Base-by-base conservation (phyloP, 805 yeast species). In the Ogataea parapolymorpha region DNA sequence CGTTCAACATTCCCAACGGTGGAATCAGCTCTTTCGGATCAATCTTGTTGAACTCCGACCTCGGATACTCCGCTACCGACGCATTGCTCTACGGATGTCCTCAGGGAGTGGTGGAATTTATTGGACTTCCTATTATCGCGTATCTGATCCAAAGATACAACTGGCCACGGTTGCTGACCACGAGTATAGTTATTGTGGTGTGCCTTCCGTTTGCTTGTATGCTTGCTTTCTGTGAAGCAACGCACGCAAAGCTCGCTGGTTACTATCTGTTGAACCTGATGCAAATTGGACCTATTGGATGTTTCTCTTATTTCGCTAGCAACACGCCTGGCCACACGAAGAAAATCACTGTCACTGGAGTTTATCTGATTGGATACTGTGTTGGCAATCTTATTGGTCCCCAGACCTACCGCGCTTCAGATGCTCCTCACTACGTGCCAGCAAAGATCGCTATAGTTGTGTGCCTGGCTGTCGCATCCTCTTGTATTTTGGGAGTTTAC, bases 311-410 rank as follows among this genome's bases (percentile, higher is more conserved):
- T 20, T 47, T 44, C 34, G 51, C 46, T 10, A 30, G 41, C 16
- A 56, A 82, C 56, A 70, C 77, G 22, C 77, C 86, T 1, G 91
- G 91, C 3, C 75, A 77, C 45, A 80, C 88, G n/a, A 84, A 84
- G 58, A 78, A 81, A 53, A 66, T 78, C 49, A 68, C 75, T 6
- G 70, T 75, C 15, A 74, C 75, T 35, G 79, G 80, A 8, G 59
- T 77, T 24, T 72, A 72, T 32, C 66, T 82, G 62, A 67, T 82
- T 40, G 81, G 77, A 2, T 83, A 79, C 55, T 77, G 85, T 31
- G 71, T 75, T 34, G 85, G 86, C 10, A 77, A 80, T 56, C 60
- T 82, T 29, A 70, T 80, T 38, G 89, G 89, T 2, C 87, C 90
- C 5, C 86, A 81, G 58, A 72, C 85, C n/a, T 83, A 82, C 62